phyloP scores from a whole-genome alignment of 2,329 filamentous ascomycete species.

The Fusarium virguliforme region DNA sequence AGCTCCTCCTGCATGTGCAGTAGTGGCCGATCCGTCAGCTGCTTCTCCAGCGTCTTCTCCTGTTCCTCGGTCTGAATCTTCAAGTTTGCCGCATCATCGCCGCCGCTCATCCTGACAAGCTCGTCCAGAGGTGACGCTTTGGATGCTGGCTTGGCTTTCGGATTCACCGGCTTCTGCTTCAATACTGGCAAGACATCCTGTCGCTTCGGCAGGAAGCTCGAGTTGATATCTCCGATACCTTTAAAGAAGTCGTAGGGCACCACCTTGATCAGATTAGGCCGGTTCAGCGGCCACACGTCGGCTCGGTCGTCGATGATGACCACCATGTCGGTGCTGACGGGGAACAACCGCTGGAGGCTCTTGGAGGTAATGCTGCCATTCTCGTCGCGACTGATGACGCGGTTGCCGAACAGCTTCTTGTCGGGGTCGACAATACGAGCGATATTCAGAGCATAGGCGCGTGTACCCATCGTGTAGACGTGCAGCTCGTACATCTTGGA shows the following conservation, averaged over 20 bases:
- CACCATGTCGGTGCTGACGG: constrained; percentile 98
- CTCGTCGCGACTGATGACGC: constrained; percentile 96
- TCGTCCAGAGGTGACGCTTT: constrained; percentile 75
- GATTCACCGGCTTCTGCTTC: constrained; percentile 43
- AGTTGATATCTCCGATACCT: constrained; percentile 98
- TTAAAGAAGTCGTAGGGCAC: constrained; percentile 98
- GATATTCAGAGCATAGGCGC: constrained; percentile 94
- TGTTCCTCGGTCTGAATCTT: constrained; percentile 88
- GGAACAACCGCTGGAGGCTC: constrained; percentile 91
- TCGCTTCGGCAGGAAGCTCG: constrained; percentile 91
- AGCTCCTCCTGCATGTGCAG: constrained; percentile 93
- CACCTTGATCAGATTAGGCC: constrained; percentile 94
- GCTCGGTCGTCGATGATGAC: constrained; percentile 98
- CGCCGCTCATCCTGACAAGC: constrained; percentile 81
- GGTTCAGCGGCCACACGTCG: constrained; percentile 94
- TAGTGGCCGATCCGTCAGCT: constrained; percentile 89
- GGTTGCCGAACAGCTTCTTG: constrained; percentile 90
- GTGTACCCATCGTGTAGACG: constrained; percentile 99
- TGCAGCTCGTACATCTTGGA: constrained; percentile 92
- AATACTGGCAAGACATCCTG: constrained; percentile 65
- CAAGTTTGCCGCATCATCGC: constrained; percentile 77
- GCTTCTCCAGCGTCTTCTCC: constrained; percentile 88
- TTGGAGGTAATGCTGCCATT: constrained; percentile 95
- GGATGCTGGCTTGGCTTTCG: constrained; percentile 29
- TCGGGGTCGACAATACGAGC: constrained; percentile 94